Base-by-base conservation (phyloP, 164 flowering plant genomes). In the Nymphaea thermarum region DNA sequence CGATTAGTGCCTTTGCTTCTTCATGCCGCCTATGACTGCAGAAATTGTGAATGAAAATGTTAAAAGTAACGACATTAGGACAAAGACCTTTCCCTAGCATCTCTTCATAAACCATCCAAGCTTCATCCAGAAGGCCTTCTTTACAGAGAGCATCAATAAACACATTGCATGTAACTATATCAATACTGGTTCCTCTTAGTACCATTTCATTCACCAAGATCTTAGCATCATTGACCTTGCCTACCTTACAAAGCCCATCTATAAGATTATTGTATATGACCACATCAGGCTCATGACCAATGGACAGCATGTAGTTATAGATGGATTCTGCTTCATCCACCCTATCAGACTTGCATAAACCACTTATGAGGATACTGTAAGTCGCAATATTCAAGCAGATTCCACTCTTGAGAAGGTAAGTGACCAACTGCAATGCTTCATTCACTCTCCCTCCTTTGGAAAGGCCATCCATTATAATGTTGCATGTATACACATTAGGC, bases 201-300 rank as follows among this genome's bases (percentile, higher is more conserved):
- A 60, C 47, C 94, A 91, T 85, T 69, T 85, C 87, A 60, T 81
- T 77, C 18, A 80, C 65, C 63, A 81, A 63, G 55, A 69, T 72
- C 59, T 79, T 76, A 64, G 88, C 93, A 66, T 76, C 78, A 62
- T 76, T 65, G 68, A 83, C 57, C 65, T 77, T 83, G 65, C 96
- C 89, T 41, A 43, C 62, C 12, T 68, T 74, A 71, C 88, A 85
- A 68, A 73, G 70, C 68, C 86, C 87, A 74, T 80, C 82, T 70
- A 89, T 81, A 42, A 91, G 82, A 72, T 82, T 84, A 65, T 86
- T 89, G 72, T 85, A 91, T 67, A 81, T 79, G 51, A 77, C 80
- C 2, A 74, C 86, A 79, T 80, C 87, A 43, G 87, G 89, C 2
- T 17, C 41, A 65, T 85, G 66, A 25, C 80, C 83, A 75, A 81